Conservation (phyloP, 192 early-diverging fungal species). For the Coemansia reversa region DNA sequence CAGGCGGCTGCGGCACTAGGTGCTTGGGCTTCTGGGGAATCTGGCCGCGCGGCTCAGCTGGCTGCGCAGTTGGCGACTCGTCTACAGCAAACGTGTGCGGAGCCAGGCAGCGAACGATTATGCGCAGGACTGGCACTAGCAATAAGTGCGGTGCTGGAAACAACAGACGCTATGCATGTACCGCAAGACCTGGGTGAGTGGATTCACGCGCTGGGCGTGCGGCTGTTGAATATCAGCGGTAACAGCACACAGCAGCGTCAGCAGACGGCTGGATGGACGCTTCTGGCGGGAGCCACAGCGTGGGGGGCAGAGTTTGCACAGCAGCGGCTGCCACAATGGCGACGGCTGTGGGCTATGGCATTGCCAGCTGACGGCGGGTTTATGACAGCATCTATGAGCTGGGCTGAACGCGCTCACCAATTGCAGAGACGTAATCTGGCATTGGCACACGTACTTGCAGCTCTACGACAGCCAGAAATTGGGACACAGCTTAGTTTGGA, state of each 20-base stretch:
- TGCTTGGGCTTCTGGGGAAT: neutral
- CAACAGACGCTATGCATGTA: constrained; percentile 25
- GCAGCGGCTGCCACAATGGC: constrained; percentile 22
- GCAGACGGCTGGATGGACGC: constrained; percentile 35
- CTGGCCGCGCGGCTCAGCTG: constrained; percentile 60
- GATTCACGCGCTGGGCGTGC: constrained; percentile 73
- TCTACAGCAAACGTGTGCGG: constrained; percentile 70
- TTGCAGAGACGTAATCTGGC: constrained; percentile 34
- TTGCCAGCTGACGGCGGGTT: constrained; percentile 36
- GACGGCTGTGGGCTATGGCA: constrained; percentile 25
- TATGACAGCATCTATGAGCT: constrained; percentile 31
- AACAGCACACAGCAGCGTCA: constrained; percentile 24
- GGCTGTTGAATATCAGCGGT: constrained; percentile 61
- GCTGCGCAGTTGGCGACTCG: constrained; percentile 64
- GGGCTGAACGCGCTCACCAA: constrained; percentile 20
- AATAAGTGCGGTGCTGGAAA: constrained; percentile 62
- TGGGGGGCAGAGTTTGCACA: constrained; percentile 12
- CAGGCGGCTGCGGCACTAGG: neutral
- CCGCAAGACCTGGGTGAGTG: constrained; percentile 79
- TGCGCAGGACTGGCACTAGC: constrained; percentile 64
- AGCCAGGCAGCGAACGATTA: constrained; percentile 56
- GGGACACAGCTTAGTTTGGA: neutral
- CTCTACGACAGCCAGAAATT: neutral
- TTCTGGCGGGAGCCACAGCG: constrained; percentile 22
- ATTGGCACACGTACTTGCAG: constrained; percentile 25